Base-by-base conservation (phyloP, 139 green algal genomes). In the Closterium sp. region DNA sequence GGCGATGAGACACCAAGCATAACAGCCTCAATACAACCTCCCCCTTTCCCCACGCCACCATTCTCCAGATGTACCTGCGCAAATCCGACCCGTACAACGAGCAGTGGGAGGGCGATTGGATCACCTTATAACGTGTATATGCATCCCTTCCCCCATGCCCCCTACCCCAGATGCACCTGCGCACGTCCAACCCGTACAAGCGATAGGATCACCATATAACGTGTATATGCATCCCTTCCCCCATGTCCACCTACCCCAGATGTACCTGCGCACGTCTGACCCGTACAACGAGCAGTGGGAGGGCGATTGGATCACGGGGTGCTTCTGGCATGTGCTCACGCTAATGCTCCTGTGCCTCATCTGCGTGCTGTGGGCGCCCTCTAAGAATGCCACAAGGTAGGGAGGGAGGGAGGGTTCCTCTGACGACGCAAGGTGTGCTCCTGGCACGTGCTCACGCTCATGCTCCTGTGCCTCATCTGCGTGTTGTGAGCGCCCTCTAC, bases 231-330 rank as follows among this genome's bases (percentile, higher is more conserved):
- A 12, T 66, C 9, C 9, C n/a, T n/a, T n/a, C n/a, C n/a, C n/a
- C n/a, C n/a, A n/a, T n/a, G n/a, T n/a, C n/a, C n/a, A 21, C 43
- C 55, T 76, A 76, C 55, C 55, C 23, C 90, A 93, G 93, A 96
- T 96, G 94, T 96, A 95, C 38, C 95, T 95, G 91, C 96, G 95
- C 91, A 90, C 95, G 21, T 94, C 91, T 0, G 95, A 97, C 89
- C 87, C 93, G 90, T 95, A 94, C 84, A 96, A 95, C 89, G 93
- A 96, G 86, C 90, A 92, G 7, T 97, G 95, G 95, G 88, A 96
- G 88, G 91, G 32, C 32, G 95, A 96, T 34, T 97, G 95, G 89
- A 91, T 91, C 89, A 91, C 76, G 10, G 35, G 43, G 28, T 32
- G 34, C 89, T 91, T 97, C 87, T 97, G 96, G 96, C 89, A 96